Percentiles rank a stretch among this genome's conserved stretches.
Conservation (phyloP, 2,329 filamentous ascomycete genomes). For the Fusarium paranaense region DNA sequence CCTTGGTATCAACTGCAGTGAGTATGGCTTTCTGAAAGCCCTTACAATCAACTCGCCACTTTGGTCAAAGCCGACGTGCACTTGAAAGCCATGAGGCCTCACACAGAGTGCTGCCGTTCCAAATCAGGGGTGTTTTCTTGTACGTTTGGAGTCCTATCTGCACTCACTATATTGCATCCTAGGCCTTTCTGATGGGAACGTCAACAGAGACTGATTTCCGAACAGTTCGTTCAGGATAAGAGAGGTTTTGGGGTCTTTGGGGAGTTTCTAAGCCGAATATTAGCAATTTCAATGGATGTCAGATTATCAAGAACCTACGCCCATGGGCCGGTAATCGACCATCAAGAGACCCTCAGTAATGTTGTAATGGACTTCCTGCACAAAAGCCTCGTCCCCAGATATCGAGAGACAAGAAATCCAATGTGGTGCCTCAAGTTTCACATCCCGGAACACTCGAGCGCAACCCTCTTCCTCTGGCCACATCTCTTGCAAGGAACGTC, state of each 20-base stretch:
- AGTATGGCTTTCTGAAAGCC: conserved; percentile 30
- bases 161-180: conserved; percentile 65
- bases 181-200: conserved; percentile 60
- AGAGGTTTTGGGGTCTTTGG: conserved; percentile 58
- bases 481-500: conserved; percentile 32
- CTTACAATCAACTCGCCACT: conserved; percentile 45
- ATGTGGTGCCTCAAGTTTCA: neutral
- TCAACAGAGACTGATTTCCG: conserved; percentile 62
- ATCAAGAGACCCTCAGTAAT: conserved; percentile 44
- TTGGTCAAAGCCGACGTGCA: conserved; percentile 58
- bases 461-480: conserved; percentile 36
- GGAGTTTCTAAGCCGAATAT: conserved; percentile 56
- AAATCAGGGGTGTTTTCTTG: neutral
- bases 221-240: conserved; percentile 62
- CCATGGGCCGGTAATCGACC: conserved; percentile 48
- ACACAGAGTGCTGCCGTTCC: conserved; percentile 10
- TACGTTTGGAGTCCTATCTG: no score
- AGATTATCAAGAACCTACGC: conserved; percentile 25
- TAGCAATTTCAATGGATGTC: neutral
- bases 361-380: conserved; percentile 49
- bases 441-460: conserved; percentile 15
- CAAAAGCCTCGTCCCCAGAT: conserved; percentile 3
- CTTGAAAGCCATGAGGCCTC: conserved; percentile 54
- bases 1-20: conserved; percentile 37
- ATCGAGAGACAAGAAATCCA: conserved; percentile 36